These are phyloP conservation scores for Coleophoma crateriformis DNA, from an alignment of 2,329 filamentous ascomycete genomes.

Conservation along the genomic window DNA sequence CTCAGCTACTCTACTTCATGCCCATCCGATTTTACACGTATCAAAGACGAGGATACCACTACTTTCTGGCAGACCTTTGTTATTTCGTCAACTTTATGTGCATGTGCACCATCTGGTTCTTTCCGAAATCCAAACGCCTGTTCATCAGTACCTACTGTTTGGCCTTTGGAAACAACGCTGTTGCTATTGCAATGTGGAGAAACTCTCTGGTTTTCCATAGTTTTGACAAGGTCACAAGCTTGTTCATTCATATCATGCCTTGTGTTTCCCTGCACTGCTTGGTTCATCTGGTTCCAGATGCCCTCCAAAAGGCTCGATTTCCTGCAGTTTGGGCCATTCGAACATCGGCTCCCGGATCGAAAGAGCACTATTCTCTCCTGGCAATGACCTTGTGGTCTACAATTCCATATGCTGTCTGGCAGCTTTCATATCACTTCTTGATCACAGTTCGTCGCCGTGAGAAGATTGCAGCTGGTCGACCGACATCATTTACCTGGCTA, in stretches of 20 bases:
- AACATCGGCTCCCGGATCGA: slow-evolving; percentile 59
- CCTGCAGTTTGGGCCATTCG: slow-evolving; percentile 84
- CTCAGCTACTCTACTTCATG: slow-evolving; percentile 90
- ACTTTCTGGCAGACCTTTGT: slow-evolving; percentile 94
- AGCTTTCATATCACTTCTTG: slow-evolving; percentile 86
- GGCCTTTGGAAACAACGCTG: slow-evolving; percentile 92
- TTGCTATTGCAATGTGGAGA: slow-evolving; percentile 98
- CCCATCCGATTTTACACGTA: slow-evolving; percentile 91
- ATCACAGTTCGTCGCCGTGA: slow-evolving; percentile 93
- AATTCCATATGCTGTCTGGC: slow-evolving; percentile 89
- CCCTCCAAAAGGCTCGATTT: slow-evolving; percentile 64
- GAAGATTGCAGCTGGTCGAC: slow-evolving; percentile 91
- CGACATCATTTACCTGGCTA: slow-evolving; percentile 97
- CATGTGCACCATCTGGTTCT: slow-evolving; percentile 80
- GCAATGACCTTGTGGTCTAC: slow-evolving; percentile 95
- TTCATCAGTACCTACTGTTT: slow-evolving; percentile 91
- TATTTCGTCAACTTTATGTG: slow-evolving; percentile 95
- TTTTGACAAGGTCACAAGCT: slow-evolving; percentile 90
- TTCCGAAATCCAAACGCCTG: slow-evolving; percentile 83
- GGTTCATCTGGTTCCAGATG: slow-evolving; percentile 70
- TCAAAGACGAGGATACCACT: slow-evolving; percentile 86
- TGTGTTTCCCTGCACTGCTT: slow-evolving; percentile 90
- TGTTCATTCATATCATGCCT: slow-evolving; percentile 99
- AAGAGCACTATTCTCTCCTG: slow-evolving; percentile 70
- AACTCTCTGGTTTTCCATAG: slow-evolving; percentile 98